phyloP scores from a whole-genome alignment of 2,329 filamentous ascomycete species.

The Neopestalotiopsis sp. region DNA sequence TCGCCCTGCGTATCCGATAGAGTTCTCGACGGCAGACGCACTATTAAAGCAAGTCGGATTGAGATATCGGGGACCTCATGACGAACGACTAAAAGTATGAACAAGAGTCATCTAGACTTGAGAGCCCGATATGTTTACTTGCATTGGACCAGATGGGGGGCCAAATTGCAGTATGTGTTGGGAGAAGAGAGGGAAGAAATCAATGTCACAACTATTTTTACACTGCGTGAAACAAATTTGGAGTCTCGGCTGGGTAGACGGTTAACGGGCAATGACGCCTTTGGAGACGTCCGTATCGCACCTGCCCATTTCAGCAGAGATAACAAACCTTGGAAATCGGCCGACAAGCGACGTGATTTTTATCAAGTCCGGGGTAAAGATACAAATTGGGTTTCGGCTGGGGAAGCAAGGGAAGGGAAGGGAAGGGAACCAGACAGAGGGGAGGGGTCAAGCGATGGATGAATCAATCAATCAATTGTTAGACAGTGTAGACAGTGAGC shows the following conservation, averaged over 20 bases:
- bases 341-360: not conserved
- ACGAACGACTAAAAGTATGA: not conserved
- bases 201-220: no score
- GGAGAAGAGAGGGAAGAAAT: not conserved
- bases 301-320: slow-evolving; percentile 13
- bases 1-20: not conserved
- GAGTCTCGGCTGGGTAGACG: no score
- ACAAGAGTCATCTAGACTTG: not conserved
- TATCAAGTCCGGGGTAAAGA: slow-evolving; percentile 4
- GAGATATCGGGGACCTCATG: not conserved
- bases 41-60: slow-evolving; percentile 1
- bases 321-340: slow-evolving; percentile 1
- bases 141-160: no score
- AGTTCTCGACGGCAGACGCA: slow-evolving; percentile 6
- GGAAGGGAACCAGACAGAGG: no score
- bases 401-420: not conserved
- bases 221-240: no score
- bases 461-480: no score
- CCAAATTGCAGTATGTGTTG: no score
- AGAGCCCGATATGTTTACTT: no score
- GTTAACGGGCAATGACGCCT: not conserved
- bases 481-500: no score
- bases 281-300: not conserved
- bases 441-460: no score
- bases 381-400: slow-evolving; percentile 14